A percentile compares a stretch with the other conserved stretches of the same genome.
These are phyloP conservation scores for Quercus berberidifolia DNA, from an alignment of 306 rosid genomes.

Conservation along the genomic window DNA sequence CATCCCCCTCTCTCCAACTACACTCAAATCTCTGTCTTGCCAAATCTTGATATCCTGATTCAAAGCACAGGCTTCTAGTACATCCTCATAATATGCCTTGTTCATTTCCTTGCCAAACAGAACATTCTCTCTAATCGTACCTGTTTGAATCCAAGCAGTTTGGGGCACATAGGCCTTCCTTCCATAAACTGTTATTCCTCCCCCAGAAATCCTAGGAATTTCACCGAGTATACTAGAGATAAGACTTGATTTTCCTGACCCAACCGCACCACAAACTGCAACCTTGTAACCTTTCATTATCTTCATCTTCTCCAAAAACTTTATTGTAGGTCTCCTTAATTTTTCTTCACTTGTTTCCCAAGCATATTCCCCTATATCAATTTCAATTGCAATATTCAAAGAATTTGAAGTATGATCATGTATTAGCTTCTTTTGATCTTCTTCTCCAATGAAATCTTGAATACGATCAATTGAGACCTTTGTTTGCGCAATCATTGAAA, in stretches of 20 bases:
- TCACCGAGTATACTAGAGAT: conserved; percentile 71
- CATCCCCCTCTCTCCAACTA: conserved; percentile 84
- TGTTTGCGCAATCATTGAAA: conserved; percentile 89
- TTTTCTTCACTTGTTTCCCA: conserved; percentile 58
- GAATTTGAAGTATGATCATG: conserved; percentile 21
- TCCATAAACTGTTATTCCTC: conserved; percentile 47
- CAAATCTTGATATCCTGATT: conserved; percentile 66
- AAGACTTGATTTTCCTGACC: conserved; percentile 92
- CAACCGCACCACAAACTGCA: conserved; percentile 83
- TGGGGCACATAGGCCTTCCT: conserved; percentile 82
- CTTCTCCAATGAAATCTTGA: conserved; percentile 58
- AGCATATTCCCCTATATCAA: conserved; percentile 60
- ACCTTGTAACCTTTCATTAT: conserved; percentile 72
- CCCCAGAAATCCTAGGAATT: conserved; percentile 72
- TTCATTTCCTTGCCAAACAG: conserved; percentile 77
- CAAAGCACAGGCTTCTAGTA: conserved; percentile 79
- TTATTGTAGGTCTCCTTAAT: conserved; percentile 56
- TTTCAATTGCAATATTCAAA: conserved; percentile 48
- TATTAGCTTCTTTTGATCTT: conserved; percentile 46
- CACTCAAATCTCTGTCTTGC: conserved; percentile 64
- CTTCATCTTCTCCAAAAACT: conserved; percentile 38
- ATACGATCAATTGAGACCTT: conserved; percentile 78
- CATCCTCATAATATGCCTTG: conserved; percentile 45
- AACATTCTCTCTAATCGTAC: conserved; percentile 78
- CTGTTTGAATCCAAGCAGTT: conserved; percentile 94